phyloP scores from a whole-genome alignment of 108 stramenopile species.

The Skeletonema marinoi region DNA sequence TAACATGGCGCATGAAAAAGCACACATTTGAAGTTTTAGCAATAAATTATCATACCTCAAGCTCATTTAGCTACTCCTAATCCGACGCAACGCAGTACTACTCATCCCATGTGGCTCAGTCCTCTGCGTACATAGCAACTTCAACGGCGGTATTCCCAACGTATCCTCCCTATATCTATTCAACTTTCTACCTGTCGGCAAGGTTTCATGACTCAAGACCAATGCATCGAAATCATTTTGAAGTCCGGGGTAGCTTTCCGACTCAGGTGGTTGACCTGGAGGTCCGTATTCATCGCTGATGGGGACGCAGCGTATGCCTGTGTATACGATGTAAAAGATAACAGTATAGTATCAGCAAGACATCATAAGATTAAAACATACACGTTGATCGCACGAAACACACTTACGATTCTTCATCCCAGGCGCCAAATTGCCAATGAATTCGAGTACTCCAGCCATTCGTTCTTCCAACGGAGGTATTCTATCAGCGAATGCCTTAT shows the following conservation, averaged over 20 bases:
- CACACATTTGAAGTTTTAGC: too few relatives aligned
- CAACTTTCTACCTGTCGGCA: conserved; percentile 73
- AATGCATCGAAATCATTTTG: conserved; percentile 76
- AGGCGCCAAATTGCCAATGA: conserved; percentile 79
- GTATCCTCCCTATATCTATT: conserved; percentile 63
- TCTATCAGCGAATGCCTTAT: conserved; percentile 70
- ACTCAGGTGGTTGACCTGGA: conserved; percentile 56
- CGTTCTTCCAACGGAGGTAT: conserved; percentile 70
- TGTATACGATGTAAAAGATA: not conserved
- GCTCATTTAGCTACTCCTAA: conserved; percentile 20
- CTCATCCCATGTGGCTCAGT: conserved; percentile 91
- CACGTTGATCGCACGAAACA: not conserved
- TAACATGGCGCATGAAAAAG: too few relatives aligned
- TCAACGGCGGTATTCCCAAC: conserved; percentile 68
- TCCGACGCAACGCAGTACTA: conserved; percentile 75
- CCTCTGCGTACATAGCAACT: conserved; percentile 82
- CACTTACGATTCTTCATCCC: conserved; percentile 79
- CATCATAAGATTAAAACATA: not conserved
- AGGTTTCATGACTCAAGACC: conserved; percentile 84
- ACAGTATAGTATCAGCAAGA: not conserved
- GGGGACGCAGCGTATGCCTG: conserved; percentile 56
- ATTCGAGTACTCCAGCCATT: conserved; percentile 67
- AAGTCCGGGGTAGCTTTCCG: conserved; percentile 22
- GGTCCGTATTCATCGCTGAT: conserved; percentile 82
- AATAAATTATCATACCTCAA: too few relatives aligned